A percentile compares a stretch with the other conserved stretches of the same genome.
Evolutionary conservation across 148 eudicot species (phyloP).

Genomic region (Tetragonia tetragonoides): DNA sequence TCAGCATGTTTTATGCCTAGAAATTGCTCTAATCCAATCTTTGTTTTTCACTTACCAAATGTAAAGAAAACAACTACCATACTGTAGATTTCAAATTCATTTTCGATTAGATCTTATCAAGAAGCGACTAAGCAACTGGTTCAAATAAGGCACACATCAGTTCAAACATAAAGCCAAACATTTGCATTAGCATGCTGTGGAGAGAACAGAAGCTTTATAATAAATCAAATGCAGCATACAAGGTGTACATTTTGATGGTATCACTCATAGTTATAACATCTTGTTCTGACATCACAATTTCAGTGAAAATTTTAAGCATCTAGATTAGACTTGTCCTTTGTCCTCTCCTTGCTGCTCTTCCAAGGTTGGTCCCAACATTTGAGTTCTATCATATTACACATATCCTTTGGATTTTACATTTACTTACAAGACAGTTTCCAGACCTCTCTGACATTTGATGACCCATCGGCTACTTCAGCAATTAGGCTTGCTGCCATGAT

Average conservation of each 20-base stretch:
- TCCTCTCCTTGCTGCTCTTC: neutral
- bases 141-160: too few species aligned
- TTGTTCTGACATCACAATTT: neutral
- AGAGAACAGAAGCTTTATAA: neutral
- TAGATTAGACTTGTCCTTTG: neutral
- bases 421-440: conserved; percentile 53
- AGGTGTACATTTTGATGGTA: neutral
- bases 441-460: conserved; percentile 64
- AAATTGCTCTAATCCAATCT: neutral
- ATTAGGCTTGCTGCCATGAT: conserved; percentile 48
- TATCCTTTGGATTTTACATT: conserved; percentile 3
- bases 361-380: neutral
- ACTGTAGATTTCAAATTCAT: neutral
- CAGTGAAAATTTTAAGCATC: neutral
- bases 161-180: neutral
- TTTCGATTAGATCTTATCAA: too few species aligned
- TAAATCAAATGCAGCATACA: neutral
- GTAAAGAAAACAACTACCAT: neutral
- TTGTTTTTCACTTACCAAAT: neutral
- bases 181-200: neutral
- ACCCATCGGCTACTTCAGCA: conserved; percentile 59
- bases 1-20: neutral
- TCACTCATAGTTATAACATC: neutral
- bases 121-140: too few species aligned
- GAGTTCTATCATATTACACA: neutral